Base-by-base conservation (phyloP, 495 filamentous ascomycete genomes). In the Apiosordaria backusii region DNA sequence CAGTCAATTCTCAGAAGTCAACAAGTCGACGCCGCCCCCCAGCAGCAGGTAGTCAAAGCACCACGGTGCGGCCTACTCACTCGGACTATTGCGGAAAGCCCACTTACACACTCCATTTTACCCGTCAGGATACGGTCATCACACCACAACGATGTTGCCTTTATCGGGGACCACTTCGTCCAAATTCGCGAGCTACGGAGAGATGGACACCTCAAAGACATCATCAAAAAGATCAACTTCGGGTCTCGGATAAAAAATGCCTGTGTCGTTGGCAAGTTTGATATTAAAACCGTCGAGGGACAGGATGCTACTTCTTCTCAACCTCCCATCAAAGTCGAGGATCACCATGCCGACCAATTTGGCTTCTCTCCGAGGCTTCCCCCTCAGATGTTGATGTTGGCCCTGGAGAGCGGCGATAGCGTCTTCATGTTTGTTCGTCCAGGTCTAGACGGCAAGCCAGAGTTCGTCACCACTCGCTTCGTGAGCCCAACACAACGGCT, bases 141-240 rank as follows among this genome's bases (percentile, higher is more conserved):
- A 58, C 73, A 83, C 9, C 83, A 86, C 63, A 93, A 96, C 62
- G 93, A 99, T 81, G 90, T 97, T 67, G 88, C 93, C n/a, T 93
- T 97, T 67, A 84, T 99, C 57, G 87, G 90, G 50, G 83, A 90
- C 63, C 79, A 86, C 57, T 86, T 80, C 71, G 81, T 92, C 53
- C 85, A 91, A 60, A 85, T 99, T 67, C 88, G 89, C 69, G 87
- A 90, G 77, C 77, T 90, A 71, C 74, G 77, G 53, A 65, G 78
- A 67, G 79, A 89, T 79, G 85, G 84, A 16, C 87, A 87, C 65
- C 83, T 97, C 15, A 83, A 87, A 57, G 87, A 92, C 65, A 82
- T 97, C 24, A 77, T 83, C 29, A 83, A 83, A 50, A 96, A 93
- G 71, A 80, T 82, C 16, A 88, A 96, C 72, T 92, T 97, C 71